Base-by-base conservation (phyloP, 768 basidiomycete genomes). In the Lyophyllum semitale region DNA sequence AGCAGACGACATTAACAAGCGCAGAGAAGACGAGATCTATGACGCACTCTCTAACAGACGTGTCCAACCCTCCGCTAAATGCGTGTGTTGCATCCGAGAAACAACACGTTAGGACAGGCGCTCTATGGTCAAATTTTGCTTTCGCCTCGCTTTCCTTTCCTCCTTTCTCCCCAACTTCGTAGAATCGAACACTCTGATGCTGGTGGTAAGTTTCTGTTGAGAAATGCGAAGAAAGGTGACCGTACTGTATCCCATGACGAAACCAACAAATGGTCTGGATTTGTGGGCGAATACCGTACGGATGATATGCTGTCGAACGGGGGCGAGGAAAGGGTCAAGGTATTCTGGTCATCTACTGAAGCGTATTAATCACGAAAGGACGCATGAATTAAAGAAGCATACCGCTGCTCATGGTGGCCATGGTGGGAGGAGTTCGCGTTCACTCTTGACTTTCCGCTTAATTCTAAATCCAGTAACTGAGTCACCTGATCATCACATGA, bases 31-130 rank as follows among this genome's bases (percentile, higher is more conserved):
- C 33, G 29, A 20, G 55, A 46, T 7, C 13, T 22, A 23, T n/a
- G 45, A 81, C 87, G 60, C 57, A 96, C 94, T 90, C 84, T 70
- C 91, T 73, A 2, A 97, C 84, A 20, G 87, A 82, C 8, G 90
- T 88, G 62, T 95, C 94, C 20, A 97, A 74, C 0, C 95, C 94
- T 4, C 93, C 96, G 53, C 90, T 94, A 66, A 85, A 98, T 0
- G 81, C 94, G 53, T 83, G 82, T 7, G 72, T 73, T 1, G 76
- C 79, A 55, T 91, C 87, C 1, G 77, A 79, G 69, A 93, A 98
- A 51, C 84, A 77, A 59, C 89, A 89, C 1, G 89, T 82, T n/a
- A 98, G 78, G 9, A 98, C 88, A 0, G 95, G 91, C 4, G 93
- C 93, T 18, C 92, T 84, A 56, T 96, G 91, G 42, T 93, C 89